Percentiles rank a stretch among this genome's conserved stretches.
These are phyloP conservation scores for Fraxinus angustifolia DNA, from an alignment of 305 asterid species.

Conservation along the genomic window DNA sequence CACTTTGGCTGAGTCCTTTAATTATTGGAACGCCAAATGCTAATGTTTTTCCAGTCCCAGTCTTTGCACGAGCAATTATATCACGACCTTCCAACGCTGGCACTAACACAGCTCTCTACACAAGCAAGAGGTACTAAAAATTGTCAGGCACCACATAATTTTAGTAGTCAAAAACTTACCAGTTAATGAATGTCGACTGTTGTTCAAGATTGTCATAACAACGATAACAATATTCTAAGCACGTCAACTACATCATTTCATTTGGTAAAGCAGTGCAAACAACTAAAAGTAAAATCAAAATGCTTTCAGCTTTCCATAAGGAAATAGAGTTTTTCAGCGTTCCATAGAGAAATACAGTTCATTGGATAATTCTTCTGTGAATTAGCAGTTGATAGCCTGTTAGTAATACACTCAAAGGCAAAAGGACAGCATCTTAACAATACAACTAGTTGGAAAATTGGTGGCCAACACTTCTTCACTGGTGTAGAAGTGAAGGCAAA, in stretches of 20 bases:
- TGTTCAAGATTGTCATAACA: background rate
- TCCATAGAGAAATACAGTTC: background rate
- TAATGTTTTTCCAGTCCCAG: slow-evolving; percentile 92
- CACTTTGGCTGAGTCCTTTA: slow-evolving; percentile 54
- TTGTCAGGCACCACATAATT: background rate
- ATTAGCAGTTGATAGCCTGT: background rate
- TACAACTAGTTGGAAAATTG: background rate
- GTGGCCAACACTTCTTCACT: background rate
- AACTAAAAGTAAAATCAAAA: background rate
- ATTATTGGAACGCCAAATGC: slow-evolving; percentile 88
- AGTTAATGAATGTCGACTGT: background rate
- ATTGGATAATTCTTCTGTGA: background rate
- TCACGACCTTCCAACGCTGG: slow-evolving; percentile 89
- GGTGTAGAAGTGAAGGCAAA: background rate
- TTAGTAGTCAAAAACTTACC: background rate
- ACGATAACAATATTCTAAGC: background rate
- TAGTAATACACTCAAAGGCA: background rate
- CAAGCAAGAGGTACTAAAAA: slow-evolving; percentile 17
- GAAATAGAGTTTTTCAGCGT: background rate
- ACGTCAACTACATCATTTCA: background rate
- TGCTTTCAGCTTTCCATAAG: background rate
- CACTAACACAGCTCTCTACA: slow-evolving; percentile 78
- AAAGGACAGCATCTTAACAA: background rate
- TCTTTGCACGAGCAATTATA: slow-evolving; percentile 90
- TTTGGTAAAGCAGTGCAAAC: background rate